Percentiles rank a stretch among this genome's conserved stretches.
Evolutionary conservation across 2,329 filamentous ascomycete genomes (phyloP).

Genomic region (Fusarium chuoi): DNA sequence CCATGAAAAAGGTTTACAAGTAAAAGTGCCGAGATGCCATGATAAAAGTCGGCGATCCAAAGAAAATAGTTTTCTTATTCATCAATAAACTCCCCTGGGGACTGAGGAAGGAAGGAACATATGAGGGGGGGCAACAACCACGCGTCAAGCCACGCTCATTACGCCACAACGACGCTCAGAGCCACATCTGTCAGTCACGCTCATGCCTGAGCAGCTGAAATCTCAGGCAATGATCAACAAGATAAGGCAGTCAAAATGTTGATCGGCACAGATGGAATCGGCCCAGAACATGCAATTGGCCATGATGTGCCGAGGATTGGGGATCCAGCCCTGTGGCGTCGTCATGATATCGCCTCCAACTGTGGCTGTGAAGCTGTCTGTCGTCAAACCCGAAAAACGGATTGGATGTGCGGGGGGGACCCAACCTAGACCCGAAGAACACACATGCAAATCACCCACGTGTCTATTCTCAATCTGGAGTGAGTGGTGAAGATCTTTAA

Average conservation of each 20-base stretch:
- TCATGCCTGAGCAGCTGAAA: neutral
- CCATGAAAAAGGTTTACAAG: neutral
- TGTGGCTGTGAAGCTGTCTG: slow-evolving; percentile 28
- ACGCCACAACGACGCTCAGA: slow-evolving; percentile 8
- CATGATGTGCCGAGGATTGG: neutral
- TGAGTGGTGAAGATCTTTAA: slow-evolving; percentile 30
- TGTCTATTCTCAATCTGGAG: slow-evolving; percentile 31
- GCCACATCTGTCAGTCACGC: neutral
- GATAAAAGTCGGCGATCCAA: neutral
- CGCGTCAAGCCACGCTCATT: slow-evolving; percentile 31
- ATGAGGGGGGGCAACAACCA: slow-evolving; percentile 24
- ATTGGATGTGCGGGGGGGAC: slow-evolving; percentile 9
- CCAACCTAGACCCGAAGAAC: slow-evolving; percentile 1
- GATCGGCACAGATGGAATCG: slow-evolving; percentile 6
- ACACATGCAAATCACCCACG: slow-evolving; percentile 33
- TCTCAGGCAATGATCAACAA: slow-evolving; percentile 30
- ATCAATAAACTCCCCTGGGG: neutral
- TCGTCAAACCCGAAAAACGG: neutral
- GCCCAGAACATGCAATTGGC: slow-evolving; percentile 1
- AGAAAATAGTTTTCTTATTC: neutral
- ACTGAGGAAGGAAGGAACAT: neutral
- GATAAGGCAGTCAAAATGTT: slow-evolving; percentile 8
- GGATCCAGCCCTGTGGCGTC: slow-evolving; percentile 31
- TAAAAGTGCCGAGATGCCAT: neutral
- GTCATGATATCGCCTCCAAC: slow-evolving; percentile 21